Conservation (phyloP, 1,284 basidiomycete genomes). For the Cryptococcus hybrid region DNA sequence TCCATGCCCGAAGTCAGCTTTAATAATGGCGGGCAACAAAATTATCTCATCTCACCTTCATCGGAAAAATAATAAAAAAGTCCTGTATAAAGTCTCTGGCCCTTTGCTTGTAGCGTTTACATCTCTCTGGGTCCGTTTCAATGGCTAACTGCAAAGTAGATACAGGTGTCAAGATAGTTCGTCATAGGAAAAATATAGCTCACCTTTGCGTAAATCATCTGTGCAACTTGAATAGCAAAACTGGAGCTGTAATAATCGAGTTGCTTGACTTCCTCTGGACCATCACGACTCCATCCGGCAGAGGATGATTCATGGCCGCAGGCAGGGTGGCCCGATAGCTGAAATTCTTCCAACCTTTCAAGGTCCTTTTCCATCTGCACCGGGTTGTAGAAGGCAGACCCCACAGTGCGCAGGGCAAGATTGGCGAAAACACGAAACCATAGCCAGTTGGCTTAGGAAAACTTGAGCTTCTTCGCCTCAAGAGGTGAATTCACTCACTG, state of each 20-base stretch:
- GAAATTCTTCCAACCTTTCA: conserved; percentile 75
- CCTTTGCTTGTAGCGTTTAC: conserved; percentile 63
- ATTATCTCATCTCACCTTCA: conserved; percentile 54
- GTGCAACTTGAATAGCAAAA: conserved; percentile 73
- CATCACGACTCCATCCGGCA: conserved; percentile 69
- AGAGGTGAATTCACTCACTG: conserved; percentile 33
- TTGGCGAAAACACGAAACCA: conserved; percentile 82
- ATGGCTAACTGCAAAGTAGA: conserved; percentile 52
- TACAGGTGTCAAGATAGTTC: not conserved
- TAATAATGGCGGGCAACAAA: not conserved
- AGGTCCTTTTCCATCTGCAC: conserved; percentile 68
- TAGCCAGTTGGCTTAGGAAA: conserved; percentile 65
- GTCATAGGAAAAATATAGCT: not conserved
- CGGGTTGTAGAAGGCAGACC: conserved; percentile 59
- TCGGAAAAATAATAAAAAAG: conserved; percentile 72
- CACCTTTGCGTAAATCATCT: conserved; percentile 65
- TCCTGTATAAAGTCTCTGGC: conserved; percentile 65
- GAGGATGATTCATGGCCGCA: conserved; percentile 49
- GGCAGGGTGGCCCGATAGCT: conserved; percentile 54
- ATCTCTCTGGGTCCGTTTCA: conserved; percentile 62
- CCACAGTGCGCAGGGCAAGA: conserved; percentile 64
- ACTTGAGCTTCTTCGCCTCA: conserved; percentile 1
- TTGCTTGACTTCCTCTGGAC: conserved; percentile 70
- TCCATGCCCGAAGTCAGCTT: not conserved
- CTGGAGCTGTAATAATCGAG: conserved; percentile 76